These are phyloP conservation scores for Helianthus tuberosus DNA, from an alignment of 129 eudicot genomes.

Conservation along the genomic window DNA sequence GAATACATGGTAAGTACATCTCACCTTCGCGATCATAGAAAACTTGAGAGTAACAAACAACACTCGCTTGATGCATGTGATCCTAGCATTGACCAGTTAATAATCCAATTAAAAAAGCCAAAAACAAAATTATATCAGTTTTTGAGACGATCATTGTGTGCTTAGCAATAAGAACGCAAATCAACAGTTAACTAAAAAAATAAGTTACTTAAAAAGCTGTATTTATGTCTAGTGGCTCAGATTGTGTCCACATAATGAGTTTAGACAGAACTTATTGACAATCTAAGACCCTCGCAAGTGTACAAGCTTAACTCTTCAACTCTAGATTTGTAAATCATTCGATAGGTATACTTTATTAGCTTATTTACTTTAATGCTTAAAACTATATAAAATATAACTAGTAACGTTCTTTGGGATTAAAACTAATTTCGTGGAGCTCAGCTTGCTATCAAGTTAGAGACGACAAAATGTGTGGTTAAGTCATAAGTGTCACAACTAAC, in stretches of 20 bases:
- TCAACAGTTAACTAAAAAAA: background rate
- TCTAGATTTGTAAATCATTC: background rate
- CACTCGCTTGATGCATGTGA: constrained; percentile 98
- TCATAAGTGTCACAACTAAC: background rate
- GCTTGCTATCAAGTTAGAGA: background rate
- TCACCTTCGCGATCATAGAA: constrained; percentile 89
- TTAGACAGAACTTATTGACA: background rate
- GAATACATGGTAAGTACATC: constrained; percentile 20
- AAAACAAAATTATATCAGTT: background rate
- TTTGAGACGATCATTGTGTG: background rate
- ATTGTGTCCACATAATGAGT: constrained; percentile 4
- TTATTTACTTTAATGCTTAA: no score
- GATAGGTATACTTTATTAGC: background rate
- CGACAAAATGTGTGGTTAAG: background rate
- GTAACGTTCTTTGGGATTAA: background rate
- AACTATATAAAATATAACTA: no score
- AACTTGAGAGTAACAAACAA: constrained; percentile 90
- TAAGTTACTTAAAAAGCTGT: background rate
- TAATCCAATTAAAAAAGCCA: constrained; percentile 12
- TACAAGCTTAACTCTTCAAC: constrained; percentile 8
- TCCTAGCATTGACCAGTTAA: constrained; percentile 46
- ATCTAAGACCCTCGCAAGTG: background rate
- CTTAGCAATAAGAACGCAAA: background rate
- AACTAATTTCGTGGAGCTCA: background rate
- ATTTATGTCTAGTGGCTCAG: background rate